Evolutionary conservation across 1,284 basidiomycete species (phyloP), one percentile per base, ranked within the genome.

Genomic region (Rhodotorula sp.): DNA sequence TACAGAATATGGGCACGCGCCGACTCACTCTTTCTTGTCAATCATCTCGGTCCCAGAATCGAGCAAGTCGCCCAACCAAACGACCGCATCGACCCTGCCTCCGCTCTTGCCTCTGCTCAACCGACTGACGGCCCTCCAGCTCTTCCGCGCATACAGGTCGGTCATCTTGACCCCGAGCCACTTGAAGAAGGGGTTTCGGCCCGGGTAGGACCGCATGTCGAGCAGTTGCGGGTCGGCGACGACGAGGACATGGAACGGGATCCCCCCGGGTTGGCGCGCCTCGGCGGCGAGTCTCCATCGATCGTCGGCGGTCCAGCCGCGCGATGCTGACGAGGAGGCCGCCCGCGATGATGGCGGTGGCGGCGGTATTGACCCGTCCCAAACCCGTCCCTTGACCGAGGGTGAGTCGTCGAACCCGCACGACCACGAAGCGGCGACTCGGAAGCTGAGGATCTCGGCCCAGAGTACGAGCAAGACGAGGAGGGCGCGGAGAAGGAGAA

Each of bases 41-140:
- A 85, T 86, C 18, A 85, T 83, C 26, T 85, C 83, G 71, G 89
- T 86, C 7, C 91, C 92, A 64, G 86, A 87, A 63, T 88, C 87
- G 66, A 90, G 85, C 87, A 91, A 87, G 81, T 91, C 89, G 34
- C 93, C 93, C 29, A 93, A 83, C 73, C 95, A 91, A 15, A 95
- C 84, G 14, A 93, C 87, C 20, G 84, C 85, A 78, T 93, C 85
- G 1, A 69, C 26, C 15, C 56, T 48, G 5, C 23, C 21, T 5
- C 63, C 59, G 20, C 47, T 60, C 61, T 43, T 67, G 5, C 64
- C 90, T 31, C 83, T 85, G 43, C 90, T 83, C 34, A 84, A 80
- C 48, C 48, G 2, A 20, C 83, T 79, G 57, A 80, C 86, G 29
- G 87, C 85, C 71, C 85, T 85, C 92, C 92, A 94, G 76, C 85